phyloP scores from a whole-genome alignment of 148 eudicot genomes.

The Camellia lanceoleosa region DNA sequence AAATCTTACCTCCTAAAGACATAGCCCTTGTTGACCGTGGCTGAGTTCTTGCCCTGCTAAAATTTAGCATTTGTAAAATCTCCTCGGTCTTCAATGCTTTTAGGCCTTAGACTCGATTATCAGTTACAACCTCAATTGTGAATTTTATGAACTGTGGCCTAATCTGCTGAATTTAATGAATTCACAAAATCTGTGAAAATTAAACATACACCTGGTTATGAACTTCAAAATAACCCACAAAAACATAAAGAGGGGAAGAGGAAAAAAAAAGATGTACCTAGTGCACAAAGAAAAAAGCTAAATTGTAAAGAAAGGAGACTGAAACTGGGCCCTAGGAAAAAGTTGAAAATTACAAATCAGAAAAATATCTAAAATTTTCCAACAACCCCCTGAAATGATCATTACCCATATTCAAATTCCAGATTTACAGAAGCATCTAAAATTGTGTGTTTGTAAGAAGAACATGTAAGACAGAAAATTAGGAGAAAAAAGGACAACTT shows the following conservation, averaged over 20 bases:
- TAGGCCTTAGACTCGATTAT: neutral
- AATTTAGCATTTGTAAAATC: constrained; percentile 37
- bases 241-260: neutral
- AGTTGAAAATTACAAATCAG: neutral
- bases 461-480: neutral
- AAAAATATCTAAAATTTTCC: neutral
- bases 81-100: neutral
- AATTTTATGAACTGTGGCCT: neutral
- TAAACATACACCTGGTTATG: neutral
- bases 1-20: constrained; percentile 45
- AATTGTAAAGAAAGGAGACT: neutral
- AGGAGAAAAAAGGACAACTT: neutral
- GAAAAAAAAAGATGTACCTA: neutral
- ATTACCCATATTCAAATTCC: neutral
- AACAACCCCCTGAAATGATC: neutral
- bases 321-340: neutral
- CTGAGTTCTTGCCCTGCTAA: constrained; percentile 42
- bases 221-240: neutral
- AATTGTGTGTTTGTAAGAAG: neutral
- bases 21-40: constrained; percentile 39
- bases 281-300: neutral
- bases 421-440: neutral
- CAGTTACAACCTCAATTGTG: neutral
- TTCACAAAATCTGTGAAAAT: neutral
- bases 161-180: constrained; percentile 11